Base-by-base conservation (phyloP, 371 early-diverging fungal species). In the Mortierella sp. region DNA sequence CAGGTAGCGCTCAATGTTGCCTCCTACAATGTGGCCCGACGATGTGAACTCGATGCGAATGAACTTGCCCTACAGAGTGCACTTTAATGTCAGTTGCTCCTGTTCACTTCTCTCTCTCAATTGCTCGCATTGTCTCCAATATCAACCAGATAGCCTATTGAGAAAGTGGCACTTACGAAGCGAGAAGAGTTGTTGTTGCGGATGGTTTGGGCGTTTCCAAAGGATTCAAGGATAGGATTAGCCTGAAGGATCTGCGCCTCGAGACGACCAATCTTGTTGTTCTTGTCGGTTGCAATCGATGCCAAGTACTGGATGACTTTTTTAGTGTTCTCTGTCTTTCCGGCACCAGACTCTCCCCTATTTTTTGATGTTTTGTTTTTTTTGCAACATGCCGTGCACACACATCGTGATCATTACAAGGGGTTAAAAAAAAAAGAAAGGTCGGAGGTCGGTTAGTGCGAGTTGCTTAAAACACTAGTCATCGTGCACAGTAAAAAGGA, bases 251-350 rank as follows among this genome's bases (percentile, higher is more conserved):
- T 98, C 88, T 99, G 97, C 67, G 95, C 92, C 87, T 99, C 98
- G 34, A 99, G 91, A 64, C 88, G 89, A 57, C 93, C 90, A 51
- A 83, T 87, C 55, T 86, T 74, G 76, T 90, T 77, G 67, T 77
- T 80, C 77, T 88, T 73, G 82, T 79, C 82, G 43, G 94, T 90
- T 3, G 98, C 98, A 50, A 98, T 94, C 2, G 96, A 92, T 0
- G 99, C 95, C 69, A 99, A 90, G 89, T 99, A 99, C 86, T 98
- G 98, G 73, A 99, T 99, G n/a, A 99, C 98, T 79, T 98, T 98
- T 84, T 99, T 99, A 26, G 99, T 99, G 89, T 99, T 99, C 89
- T 99, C 99, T 13, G 99, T 99, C 90, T 99, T 99, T 72, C 99
- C 99, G 40, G 99, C 99, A 53, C 99, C 99, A 31, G 99, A 98